Base-by-base conservation (phyloP, 306 rosid species). In the Corylus heterophylla region DNA sequence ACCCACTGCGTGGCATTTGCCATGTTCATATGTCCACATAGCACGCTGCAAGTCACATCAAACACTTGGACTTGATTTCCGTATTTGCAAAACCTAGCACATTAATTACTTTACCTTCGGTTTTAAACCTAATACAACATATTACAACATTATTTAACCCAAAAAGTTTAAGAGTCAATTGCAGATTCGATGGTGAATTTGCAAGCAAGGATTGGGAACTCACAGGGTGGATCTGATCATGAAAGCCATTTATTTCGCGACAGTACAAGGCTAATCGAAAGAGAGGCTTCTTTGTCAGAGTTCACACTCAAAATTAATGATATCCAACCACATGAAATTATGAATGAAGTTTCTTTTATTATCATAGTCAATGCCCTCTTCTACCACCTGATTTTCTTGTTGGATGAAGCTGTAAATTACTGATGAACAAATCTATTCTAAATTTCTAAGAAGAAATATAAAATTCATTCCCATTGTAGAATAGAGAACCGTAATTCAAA, bases 371-470 rank as follows among this genome's bases (percentile, higher is more conserved):
- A 82, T 86, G 87, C 85, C 49, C 64, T 61, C 83, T 50, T 69
- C 66, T 31, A 76, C 88, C 88, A 56, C 76, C 87, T 35, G 83
- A 85, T 78, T 84, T 71, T 77, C 87, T 74, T 58, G 73, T 74
- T 83, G 77, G 80, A 80, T 74, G 77, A 17, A 63, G 78, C 68
- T 22, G 10, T 78, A 62, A 73, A 62, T 76, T 56, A 31, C 35
- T 31, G 35, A 31, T 31, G 35, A 31, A 31, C 35, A 31, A 31
- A 31, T 31, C 35, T 31, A 31, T 31, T 31, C 35, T 31, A 31
- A 2, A 31, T 31, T 31, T 31, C 2, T 2, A 31, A 31, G 35
- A 39, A 39, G 44, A 5, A 39, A 39, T 0, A 39, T 39, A 39
- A 39, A 39, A 39, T 39, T 4, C 5, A 39, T 39, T 39, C 6